These are phyloP conservation scores for Ascoidea rubescens DNA, from an alignment of 805 yeast species.

Conservation along the genomic window DNA sequence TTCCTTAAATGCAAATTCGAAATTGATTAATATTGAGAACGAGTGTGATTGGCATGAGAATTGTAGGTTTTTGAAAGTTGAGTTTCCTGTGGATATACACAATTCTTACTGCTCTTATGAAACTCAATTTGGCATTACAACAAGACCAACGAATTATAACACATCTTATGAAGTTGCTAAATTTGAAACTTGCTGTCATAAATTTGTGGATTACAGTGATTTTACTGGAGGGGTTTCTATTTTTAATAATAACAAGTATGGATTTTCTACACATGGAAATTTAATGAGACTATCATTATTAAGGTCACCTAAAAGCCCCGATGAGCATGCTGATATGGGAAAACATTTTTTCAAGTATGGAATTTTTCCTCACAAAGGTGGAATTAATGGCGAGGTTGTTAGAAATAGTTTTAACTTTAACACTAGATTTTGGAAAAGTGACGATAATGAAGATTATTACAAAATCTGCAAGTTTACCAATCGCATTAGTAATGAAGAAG, in stretches of 20 bases:
- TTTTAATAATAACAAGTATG: conserved; percentile 77
- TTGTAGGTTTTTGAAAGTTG: conserved; percentile 82
- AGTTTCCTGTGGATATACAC: conserved; percentile 79
- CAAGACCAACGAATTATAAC: conserved; percentile 87
- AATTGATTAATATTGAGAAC: conserved; percentile 37
- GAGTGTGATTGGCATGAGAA: conserved; percentile 79
- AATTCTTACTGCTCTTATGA: conserved; percentile 76
- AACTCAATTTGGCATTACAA: conserved; percentile 86
- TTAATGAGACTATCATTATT: conserved; percentile 73
- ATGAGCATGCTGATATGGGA: conserved; percentile 91
- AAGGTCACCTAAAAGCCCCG: conserved; percentile 91
- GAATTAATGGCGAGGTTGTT: conserved; percentile 49
- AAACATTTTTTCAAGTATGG: conserved; percentile 73
- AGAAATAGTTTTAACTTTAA: conserved; percentile 72
- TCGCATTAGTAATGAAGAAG: conserved; percentile 4
- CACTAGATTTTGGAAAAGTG: conserved; percentile 21
- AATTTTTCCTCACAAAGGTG: conserved; percentile 68
- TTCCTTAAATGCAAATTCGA: conserved; percentile 34
- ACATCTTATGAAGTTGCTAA: conserved; percentile 96
- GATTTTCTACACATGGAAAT: conserved; percentile 90
- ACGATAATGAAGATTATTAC: conserved; percentile 1
- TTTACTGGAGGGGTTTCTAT: conserved; percentile 76
- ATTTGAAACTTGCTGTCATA: conserved; percentile 90
- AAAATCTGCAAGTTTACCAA: conserved; percentile 2
- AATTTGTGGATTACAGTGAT: conserved; percentile 86